Evolutionary conservation across 2,329 filamentous ascomycete genomes (phyloP).

Genomic region (Hypomyces perniciosus): DNA sequence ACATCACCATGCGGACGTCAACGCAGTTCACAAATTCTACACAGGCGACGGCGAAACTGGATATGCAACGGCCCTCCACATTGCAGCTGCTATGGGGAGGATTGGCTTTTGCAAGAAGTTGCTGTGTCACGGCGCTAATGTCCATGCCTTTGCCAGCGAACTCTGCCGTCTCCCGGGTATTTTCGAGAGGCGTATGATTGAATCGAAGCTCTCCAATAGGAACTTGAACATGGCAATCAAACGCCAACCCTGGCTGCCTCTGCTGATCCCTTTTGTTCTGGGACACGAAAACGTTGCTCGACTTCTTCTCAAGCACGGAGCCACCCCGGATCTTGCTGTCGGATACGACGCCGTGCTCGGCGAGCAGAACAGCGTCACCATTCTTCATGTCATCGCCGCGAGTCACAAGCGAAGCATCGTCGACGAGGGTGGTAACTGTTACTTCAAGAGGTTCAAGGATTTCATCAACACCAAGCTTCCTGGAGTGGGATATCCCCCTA

Average conservation of each 20-base stretch:
- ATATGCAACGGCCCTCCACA: neutral
- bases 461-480: neutral
- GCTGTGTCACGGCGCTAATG: neutral
- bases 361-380: neutral
- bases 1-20: neutral
- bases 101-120: neutral
- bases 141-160: neutral
- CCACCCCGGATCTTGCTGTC: neutral
- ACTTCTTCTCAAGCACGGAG: neutral
- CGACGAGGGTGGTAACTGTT: neutral
- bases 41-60: neutral
- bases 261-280: constrained; percentile 8
- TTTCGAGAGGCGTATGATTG: neutral
- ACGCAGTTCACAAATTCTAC: neutral
- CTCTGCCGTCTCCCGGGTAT: neutral
- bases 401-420: neutral
- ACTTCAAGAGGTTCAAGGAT: neutral
- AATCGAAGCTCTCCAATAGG: neutral
- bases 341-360: neutral
- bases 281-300: neutral
- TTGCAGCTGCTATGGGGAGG: neutral
- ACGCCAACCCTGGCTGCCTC: neutral
- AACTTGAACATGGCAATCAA: neutral
- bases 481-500: neutral
- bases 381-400: constrained; percentile 10